A percentile compares a stretch with the other conserved stretches of the same genome.
Conservation (phyloP, 1,284 basidiomycete species). For the Waitea zeae region DNA sequence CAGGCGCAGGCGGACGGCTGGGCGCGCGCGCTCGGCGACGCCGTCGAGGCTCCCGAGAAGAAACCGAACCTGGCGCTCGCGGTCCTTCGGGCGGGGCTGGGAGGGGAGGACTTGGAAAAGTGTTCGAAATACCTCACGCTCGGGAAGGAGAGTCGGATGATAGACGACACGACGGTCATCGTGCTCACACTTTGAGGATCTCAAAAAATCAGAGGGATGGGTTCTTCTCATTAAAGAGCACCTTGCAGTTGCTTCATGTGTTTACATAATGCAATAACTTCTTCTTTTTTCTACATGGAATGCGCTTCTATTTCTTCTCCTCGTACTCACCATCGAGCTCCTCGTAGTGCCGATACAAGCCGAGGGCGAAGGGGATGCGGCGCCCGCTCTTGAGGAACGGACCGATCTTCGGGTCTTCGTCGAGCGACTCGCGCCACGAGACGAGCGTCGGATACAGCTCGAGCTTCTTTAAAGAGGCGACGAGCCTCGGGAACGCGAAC, state of each 20-base stretch:
- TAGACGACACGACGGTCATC: constrained; percentile 15
- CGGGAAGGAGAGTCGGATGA: constrained; percentile 11
- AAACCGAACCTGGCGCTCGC: constrained; percentile 10
- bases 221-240: too few relatives aligned
- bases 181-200: constrained; percentile 6
- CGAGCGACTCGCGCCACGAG: constrained; percentile 15
- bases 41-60: constrained; percentile 1
- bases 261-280: too few relatives aligned
- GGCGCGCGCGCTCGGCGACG: constrained; percentile 2
- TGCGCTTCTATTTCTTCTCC: neutral
- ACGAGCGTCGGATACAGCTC: constrained; percentile 17
- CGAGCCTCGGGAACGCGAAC: constrained; percentile 27
- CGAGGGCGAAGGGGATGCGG: constrained; percentile 19
- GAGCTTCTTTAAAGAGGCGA: constrained; percentile 13
- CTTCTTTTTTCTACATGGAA: too few relatives aligned
- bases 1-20: neutral
- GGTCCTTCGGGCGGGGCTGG: constrained; percentile 13
- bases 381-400: constrained; percentile 24
- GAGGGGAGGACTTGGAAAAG: constrained; percentile 9
- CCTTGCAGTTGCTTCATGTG: too few relatives aligned
- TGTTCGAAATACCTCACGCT: constrained; percentile 11
- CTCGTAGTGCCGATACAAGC: constrained; percentile 26
- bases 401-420: constrained; percentile 17
- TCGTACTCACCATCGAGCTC: constrained; percentile 22
- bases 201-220: too few relatives aligned